Evolutionary conservation across 2,329 filamentous ascomycete species (phyloP).

Genomic region (Phialophora tarda): DNA sequence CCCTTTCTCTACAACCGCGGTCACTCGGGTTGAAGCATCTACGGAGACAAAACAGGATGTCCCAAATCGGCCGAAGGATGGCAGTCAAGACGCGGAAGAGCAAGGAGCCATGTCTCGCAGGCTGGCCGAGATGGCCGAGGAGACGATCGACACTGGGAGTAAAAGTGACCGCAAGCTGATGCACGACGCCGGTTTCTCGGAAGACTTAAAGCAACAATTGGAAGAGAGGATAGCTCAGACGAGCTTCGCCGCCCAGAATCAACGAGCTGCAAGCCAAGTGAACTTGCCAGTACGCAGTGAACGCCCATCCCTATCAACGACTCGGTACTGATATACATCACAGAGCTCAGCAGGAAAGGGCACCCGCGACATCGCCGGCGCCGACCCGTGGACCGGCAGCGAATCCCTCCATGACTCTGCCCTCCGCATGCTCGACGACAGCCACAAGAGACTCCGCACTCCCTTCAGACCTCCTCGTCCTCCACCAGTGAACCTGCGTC

Average conservation of each 20-base stretch:
- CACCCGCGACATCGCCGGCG: constrained; percentile 70
- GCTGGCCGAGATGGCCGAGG: constrained; percentile 65
- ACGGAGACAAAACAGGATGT: background rate
- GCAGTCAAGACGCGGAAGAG: constrained; percentile 40
- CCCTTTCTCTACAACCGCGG: constrained; percentile 24
- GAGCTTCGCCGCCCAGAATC: constrained; percentile 60
- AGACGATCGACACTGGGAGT: constrained; percentile 61
- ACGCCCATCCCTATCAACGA: background rate
- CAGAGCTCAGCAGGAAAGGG: constrained; percentile 68
- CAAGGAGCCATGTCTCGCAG: constrained; percentile 64
- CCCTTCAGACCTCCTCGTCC: constrained; percentile 48
- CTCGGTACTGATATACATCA: constrained; percentile 8
- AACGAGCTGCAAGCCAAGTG: constrained; percentile 59
- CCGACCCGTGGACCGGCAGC: constrained; percentile 76
- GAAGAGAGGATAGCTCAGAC: constrained; percentile 64
- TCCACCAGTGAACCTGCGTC: constrained; percentile 52
- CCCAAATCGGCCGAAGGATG: background rate
- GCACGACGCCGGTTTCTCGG: constrained; percentile 67
- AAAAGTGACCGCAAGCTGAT: constrained; percentile 62
- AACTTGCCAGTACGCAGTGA: constrained; percentile 55
- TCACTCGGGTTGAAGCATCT: constrained; percentile 16
- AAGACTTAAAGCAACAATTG: constrained; percentile 63
- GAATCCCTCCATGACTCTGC: constrained; percentile 77
- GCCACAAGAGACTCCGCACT: constrained; percentile 61
- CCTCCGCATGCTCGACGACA: constrained; percentile 76